These are phyloP conservation scores for Esteya vermicola DNA, from an alignment of 2,329 filamentous ascomycete genomes.

Conservation along the genomic window DNA sequence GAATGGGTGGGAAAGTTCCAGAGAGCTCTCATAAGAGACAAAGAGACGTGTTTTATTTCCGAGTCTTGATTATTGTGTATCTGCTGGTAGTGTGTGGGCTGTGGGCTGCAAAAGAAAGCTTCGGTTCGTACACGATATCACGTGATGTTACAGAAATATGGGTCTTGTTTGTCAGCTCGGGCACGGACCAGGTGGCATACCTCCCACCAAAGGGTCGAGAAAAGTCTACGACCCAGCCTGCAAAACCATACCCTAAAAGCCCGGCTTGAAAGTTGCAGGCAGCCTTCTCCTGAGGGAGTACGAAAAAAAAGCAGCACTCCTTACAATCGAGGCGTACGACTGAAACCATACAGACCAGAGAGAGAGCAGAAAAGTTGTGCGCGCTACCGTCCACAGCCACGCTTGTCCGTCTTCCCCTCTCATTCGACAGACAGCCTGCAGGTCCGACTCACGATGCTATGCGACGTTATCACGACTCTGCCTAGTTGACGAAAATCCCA, in stretches of 20 bases:
- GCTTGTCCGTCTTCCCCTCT: not conserved
- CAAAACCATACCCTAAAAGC: slow-evolving; percentile 5
- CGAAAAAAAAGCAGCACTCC: no score
- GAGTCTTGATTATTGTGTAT: not conserved
- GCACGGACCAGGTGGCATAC: slow-evolving; percentile 4
- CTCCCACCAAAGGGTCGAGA: not conserved
- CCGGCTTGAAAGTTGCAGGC: not conserved
- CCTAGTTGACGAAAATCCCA: slow-evolving; percentile 2
- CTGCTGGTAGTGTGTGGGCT: no score
- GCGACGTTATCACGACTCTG: slow-evolving; percentile 1
- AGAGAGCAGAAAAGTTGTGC: no score
- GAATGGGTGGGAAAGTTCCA: no score
- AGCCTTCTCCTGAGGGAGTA: no score
- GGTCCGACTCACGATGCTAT: not conserved
- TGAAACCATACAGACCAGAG: no score
- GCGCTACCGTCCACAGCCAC: not conserved
- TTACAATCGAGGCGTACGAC: no score
- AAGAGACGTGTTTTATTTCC: no score
- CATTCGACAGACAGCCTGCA: not conserved
- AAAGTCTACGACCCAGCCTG: not conserved
- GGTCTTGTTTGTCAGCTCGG: no score
- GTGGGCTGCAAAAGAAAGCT: no score
- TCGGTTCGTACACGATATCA: not conserved
- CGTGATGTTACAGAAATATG: not conserved
- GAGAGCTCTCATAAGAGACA: no score